phyloP scores from a whole-genome alignment of 176 grass and related monocot genomes.

The Phyllostachys edulis region DNA sequence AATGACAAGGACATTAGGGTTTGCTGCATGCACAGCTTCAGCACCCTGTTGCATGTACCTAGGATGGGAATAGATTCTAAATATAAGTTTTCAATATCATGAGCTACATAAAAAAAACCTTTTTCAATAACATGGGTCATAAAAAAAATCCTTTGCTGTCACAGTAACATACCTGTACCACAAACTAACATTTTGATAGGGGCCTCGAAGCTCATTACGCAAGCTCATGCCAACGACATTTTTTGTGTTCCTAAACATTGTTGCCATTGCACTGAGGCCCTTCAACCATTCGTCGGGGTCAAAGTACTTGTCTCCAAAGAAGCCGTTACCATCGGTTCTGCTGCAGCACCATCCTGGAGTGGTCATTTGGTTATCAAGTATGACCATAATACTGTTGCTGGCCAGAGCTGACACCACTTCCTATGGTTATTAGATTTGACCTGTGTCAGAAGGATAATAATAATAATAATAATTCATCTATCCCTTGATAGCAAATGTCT shows the following conservation, averaged over 20 bases:
- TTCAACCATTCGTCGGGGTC: conserved; percentile 81
- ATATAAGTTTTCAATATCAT: conserved; percentile 14
- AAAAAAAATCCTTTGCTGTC: not conserved
- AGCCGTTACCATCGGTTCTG: conserved; percentile 63
- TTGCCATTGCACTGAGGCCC: conserved; percentile 67
- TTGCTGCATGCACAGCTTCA: conserved; percentile 76
- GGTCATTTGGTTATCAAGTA: conserved; percentile 97
- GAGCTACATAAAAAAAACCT: not conserved
- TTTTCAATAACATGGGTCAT: not conserved
- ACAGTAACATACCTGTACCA: conserved; percentile 80
- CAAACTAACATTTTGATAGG: conserved; percentile 69
- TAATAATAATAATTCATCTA: not conserved
- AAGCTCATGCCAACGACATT: conserved; percentile 95
- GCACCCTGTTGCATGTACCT: conserved; percentile 96
- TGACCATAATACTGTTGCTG: conserved; percentile 80
- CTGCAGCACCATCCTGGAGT: conserved; percentile 91
- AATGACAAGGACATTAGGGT: conserved; percentile 72
- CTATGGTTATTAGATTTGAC: conserved; percentile 35
- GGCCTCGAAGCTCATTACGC: conserved; percentile 81
- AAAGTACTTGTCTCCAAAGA: conserved; percentile 92
- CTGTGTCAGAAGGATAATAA: conserved; percentile 17
- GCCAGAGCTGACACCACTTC: conserved; percentile 71
- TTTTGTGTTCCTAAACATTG: conserved; percentile 61
- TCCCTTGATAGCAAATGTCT: not conserved
- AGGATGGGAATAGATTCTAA: conserved; percentile 29